phyloP scores from a whole-genome alignment of 2,329 filamentous ascomycete genomes.

The Botrytis hyacinthi region DNA sequence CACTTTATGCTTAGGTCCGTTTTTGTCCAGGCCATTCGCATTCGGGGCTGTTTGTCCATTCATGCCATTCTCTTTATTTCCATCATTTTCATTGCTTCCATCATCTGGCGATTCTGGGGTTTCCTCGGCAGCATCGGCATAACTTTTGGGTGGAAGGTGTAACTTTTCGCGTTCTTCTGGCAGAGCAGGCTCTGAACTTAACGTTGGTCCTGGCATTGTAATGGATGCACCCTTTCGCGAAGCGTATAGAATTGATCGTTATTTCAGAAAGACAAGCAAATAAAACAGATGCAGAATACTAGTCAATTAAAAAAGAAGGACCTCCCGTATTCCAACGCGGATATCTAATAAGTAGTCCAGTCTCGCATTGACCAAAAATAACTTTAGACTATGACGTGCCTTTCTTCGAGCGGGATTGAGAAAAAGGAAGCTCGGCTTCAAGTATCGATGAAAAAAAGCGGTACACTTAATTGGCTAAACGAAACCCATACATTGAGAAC shows the following conservation, averaged over 20 bases:
- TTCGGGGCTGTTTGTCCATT: slow-evolving; percentile 11
- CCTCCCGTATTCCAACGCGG: not conserved
- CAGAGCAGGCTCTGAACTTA: slow-evolving; percentile 37
- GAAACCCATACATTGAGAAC: not conserved
- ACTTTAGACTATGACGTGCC: slow-evolving; percentile 1
- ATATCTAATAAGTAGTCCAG: not conserved
- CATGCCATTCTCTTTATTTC: slow-evolving; percentile 6
- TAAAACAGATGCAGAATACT: not conserved
- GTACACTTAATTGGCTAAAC: not conserved
- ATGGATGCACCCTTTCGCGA: not conserved
- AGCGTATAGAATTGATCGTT: not conserved
- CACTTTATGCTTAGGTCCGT: slow-evolving; percentile 23
- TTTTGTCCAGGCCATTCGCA: slow-evolving; percentile 14
- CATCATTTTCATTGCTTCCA: slow-evolving; percentile 17
- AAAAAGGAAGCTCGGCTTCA: not conserved
- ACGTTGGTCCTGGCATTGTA: slow-evolving; percentile 14
- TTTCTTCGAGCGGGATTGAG: not conserved
- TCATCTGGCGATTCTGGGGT: slow-evolving; percentile 20
- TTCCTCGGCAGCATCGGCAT: slow-evolving; percentile 40
- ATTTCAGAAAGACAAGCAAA: not conserved
- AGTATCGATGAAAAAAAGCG: not conserved
- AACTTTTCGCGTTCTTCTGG: slow-evolving; percentile 38
- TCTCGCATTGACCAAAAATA: not conserved
- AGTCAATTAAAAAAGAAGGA: not conserved
- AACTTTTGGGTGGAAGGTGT: slow-evolving; percentile 42